These are phyloP conservation scores for Cyanodermella asteris DNA, from an alignment of 2,329 filamentous ascomycete species.

Conservation along the genomic window DNA sequence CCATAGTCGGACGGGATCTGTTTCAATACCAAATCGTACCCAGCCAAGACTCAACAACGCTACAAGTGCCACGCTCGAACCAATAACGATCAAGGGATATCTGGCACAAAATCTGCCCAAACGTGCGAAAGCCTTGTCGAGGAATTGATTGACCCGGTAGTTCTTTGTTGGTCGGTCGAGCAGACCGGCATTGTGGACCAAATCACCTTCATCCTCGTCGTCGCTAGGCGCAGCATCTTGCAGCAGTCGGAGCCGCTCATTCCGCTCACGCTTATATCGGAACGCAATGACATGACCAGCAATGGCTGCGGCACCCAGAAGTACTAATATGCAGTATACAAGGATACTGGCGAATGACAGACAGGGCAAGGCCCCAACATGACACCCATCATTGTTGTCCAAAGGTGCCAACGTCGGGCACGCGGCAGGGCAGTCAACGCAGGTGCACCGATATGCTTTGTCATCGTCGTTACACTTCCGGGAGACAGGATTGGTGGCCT, in stretches of 20 bases:
- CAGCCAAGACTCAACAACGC: conserved; percentile 66
- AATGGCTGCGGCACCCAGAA: conserved; percentile 42
- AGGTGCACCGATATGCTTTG: conserved; percentile 69
- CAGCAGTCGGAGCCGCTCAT: conserved; percentile 64
- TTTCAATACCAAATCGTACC: conserved; percentile 75
- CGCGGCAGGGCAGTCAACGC: conserved; percentile 72
- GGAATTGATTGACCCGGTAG: conserved; percentile 66
- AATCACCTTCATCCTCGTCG: conserved; percentile 81
- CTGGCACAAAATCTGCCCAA: conserved; percentile 62
- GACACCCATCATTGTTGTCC: conserved; percentile 46
- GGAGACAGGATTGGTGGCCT: conserved; percentile 44
- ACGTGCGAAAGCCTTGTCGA: conserved; percentile 57
- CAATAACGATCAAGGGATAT: conserved; percentile 70
- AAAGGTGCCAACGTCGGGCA: conserved; percentile 67
- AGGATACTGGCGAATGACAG: conserved; percentile 83
- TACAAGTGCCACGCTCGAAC: conserved; percentile 51
- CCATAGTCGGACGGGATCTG: conserved; percentile 78
- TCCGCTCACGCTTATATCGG: conserved; percentile 50
- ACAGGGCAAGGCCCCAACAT: conserved; percentile 74
- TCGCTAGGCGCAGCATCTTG: conserved; percentile 70
- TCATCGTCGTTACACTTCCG: conserved; percentile 84
- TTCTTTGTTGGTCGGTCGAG: conserved; percentile 56
- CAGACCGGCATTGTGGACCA: conserved; percentile 54
- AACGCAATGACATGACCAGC: conserved; percentile 56
- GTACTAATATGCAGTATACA: conserved; percentile 55